Percentiles rank a stretch among this genome's conserved stretches.
These are phyloP conservation scores for Sanghuangporus sanghuang DNA, from an alignment of 1,284 basidiomycete species.

Conservation along the genomic window DNA sequence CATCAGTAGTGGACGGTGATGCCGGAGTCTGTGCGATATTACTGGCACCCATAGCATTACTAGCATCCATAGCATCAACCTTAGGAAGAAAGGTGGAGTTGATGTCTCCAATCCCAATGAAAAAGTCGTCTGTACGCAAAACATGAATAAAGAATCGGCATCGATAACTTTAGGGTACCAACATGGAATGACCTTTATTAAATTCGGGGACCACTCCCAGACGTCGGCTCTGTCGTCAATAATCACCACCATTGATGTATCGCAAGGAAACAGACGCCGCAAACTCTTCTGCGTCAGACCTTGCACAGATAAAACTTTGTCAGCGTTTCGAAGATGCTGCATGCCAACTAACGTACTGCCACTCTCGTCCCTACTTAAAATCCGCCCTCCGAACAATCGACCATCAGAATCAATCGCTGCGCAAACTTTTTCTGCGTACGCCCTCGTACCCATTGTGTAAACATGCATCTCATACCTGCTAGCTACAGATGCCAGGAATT, in stretches of 20 bases:
- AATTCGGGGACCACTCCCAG: conserved; percentile 94
- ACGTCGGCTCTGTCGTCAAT: conserved; percentile 98
- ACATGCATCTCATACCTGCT: conserved; percentile 96
- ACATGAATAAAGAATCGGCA: conserved; percentile 11
- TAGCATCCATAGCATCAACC: conserved; percentile 45
- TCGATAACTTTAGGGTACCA: conserved; percentile 29
- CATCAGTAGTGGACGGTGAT: conserved; percentile 19
- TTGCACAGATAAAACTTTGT: conserved; percentile 21
- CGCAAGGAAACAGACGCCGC: conserved; percentile 88
- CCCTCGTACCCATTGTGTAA: conserved; percentile 98
- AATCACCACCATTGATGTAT: conserved; percentile 98
- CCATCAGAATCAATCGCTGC: conserved; percentile 88
- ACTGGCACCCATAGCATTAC: conserved; percentile 35
- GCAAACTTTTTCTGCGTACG: conserved; percentile 95
- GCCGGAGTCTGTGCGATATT: conserved; percentile 15
- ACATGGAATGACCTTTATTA: conserved; percentile 97
- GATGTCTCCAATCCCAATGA: conserved; percentile 98
- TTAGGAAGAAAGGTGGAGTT: conserved; percentile 92
- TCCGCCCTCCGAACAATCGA: conserved; percentile 80
- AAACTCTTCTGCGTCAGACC: conserved; percentile 90
- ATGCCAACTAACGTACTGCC: conserved; percentile 61
- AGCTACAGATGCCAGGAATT: conserved; percentile 72
- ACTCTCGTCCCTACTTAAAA: conserved; percentile 92
- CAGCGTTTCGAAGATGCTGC: background rate
- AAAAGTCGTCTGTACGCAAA: conserved; percentile 81